These are phyloP conservation scores for Hagleromyces aurorensis DNA, from an alignment of 805 yeast genomes.

Conservation along the genomic window DNA sequence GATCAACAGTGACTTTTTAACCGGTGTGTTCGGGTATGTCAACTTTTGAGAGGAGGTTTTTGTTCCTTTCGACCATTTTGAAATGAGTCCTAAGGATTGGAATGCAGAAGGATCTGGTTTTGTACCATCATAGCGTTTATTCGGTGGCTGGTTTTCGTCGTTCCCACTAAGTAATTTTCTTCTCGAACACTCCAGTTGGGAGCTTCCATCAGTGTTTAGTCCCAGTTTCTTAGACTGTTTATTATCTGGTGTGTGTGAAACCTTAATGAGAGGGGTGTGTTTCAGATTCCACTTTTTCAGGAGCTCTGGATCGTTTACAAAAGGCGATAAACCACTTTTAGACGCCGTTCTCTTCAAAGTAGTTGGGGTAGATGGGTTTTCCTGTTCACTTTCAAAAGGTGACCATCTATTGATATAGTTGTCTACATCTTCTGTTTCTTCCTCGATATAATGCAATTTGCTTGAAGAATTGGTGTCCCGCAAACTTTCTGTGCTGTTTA, in stretches of 20 bases:
- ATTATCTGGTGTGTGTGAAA: slow-evolving; percentile 4
- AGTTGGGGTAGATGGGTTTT: slow-evolving; percentile 14
- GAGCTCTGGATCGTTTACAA: slow-evolving; percentile 20
- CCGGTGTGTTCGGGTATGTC: slow-evolving; percentile 27
- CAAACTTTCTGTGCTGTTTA: slow-evolving; percentile 33
- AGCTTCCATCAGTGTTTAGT: too few relatives aligned
- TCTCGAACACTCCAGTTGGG: too few relatives aligned
- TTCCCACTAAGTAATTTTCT: too few relatives aligned
- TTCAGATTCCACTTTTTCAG: slow-evolving; percentile 18
- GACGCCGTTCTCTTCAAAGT: slow-evolving; percentile 24
- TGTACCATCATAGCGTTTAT: slow-evolving; percentile 11
- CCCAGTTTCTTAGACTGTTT: too few relatives aligned
- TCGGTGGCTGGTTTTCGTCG: slow-evolving; percentile 4
- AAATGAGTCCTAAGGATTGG: slow-evolving; percentile 21
- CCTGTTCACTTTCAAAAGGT: slow-evolving; percentile 16
- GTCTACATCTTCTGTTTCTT: slow-evolving; percentile 14
- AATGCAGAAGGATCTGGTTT: slow-evolving; percentile 26
- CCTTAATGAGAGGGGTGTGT: too few relatives aligned
- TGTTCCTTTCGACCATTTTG: slow-evolving; percentile 18
- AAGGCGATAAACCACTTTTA: slow-evolving; percentile 27
- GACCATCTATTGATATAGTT: slow-evolving; percentile 24
- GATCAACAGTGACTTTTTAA: slow-evolving; percentile 26
- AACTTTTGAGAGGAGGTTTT: slow-evolving; percentile 13
- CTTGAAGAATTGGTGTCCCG: slow-evolving; percentile 3
- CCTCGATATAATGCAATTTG: slow-evolving; percentile 8